These are phyloP conservation scores for Podospora pseudoanserina DNA, from an alignment of 495 filamentous ascomycete genomes.

Conservation along the genomic window DNA sequence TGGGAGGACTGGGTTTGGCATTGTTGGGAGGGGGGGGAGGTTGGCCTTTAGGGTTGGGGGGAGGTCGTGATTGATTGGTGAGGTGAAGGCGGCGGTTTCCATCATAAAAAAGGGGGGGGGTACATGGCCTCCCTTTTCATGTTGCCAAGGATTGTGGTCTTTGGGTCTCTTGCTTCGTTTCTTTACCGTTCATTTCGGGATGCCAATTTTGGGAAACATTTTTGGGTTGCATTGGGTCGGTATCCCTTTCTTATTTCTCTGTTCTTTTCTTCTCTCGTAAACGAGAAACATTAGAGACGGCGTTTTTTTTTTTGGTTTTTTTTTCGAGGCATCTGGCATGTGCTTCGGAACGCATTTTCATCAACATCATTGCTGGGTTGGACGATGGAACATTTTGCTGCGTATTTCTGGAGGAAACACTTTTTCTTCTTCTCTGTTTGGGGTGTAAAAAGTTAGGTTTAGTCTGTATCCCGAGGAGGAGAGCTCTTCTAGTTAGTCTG, in stretches of 20 bases:
- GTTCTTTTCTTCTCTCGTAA: neutral
- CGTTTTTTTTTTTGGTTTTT: neutral
- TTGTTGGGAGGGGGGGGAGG: neutral
- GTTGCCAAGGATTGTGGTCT: too few relatives aligned
- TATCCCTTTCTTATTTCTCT: neutral
- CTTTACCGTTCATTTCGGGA: neutral
- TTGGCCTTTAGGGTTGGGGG: neutral
- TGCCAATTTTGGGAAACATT: neutral
- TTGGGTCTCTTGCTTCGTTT: neutral
- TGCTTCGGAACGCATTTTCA: neutral
- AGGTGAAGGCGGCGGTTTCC: neutral
- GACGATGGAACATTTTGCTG: neutral
- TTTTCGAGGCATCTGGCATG: neutral
- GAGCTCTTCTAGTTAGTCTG: neutral
- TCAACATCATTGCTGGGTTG: neutral
- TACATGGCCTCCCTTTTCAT: too few relatives aligned
- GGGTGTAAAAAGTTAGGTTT: neutral
- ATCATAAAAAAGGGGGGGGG: too few relatives aligned
- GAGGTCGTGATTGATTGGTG: neutral
- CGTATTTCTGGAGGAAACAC: neutral
- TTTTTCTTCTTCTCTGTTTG: constrained; percentile 6
- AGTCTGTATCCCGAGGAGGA: neutral
- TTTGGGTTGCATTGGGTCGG: neutral
- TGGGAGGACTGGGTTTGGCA: neutral
- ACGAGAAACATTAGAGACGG: neutral